Percentiles rank a stretch among this genome's conserved stretches.
These are phyloP conservation scores for Apiospora arundinis DNA, from an alignment of 2,329 filamentous ascomycete genomes.

Conservation along the genomic window DNA sequence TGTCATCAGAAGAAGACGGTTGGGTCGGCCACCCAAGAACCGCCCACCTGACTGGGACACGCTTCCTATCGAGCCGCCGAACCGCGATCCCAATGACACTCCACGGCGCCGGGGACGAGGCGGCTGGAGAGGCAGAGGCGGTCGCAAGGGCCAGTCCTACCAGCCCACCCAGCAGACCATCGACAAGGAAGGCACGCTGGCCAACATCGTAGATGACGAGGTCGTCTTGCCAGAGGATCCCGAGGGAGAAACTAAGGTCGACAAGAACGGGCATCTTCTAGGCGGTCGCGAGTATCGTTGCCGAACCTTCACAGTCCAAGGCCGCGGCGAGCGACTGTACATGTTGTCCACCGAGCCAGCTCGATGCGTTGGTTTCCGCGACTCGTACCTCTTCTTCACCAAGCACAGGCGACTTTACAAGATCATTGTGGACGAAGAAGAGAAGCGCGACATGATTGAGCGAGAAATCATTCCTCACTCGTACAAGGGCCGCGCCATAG, in stretches of 20 bases:
- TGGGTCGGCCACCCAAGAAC: constrained; percentile 88
- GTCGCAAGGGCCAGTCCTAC: constrained; percentile 70
- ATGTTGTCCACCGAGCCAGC: constrained; percentile 99
- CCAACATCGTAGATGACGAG: constrained; percentile 91
- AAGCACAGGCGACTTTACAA: constrained; percentile 97
- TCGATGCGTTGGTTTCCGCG: constrained; percentile 93
- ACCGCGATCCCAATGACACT: constrained; percentile 59
- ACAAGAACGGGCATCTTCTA: constrained; percentile 82
- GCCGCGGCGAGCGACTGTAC: constrained; percentile 85
- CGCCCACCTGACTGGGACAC: constrained; percentile 79
- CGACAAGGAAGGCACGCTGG: constrained; percentile 91
- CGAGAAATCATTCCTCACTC: constrained; percentile 95
- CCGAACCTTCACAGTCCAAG: constrained; percentile 89
- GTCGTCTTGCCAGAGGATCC: constrained; percentile 85
- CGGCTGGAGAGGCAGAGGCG: constrained; percentile 74
- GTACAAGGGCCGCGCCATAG: constrained; percentile 97
- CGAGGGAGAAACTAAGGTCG: constrained; percentile 91
- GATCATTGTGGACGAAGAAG: constrained; percentile 97
- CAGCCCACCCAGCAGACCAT: constrained; percentile 85
- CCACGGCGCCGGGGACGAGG: constrained; percentile 71
- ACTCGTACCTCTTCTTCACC: constrained; percentile 98
- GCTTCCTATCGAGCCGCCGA: constrained; percentile 59
- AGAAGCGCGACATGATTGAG: constrained; percentile 95
- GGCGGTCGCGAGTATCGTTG: constrained; percentile 93
- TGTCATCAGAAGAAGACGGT: constrained; percentile 74